These are phyloP conservation scores for Zasmidium cellare DNA, from an alignment of 2,329 filamentous ascomycete species.

Conservation along the genomic window DNA sequence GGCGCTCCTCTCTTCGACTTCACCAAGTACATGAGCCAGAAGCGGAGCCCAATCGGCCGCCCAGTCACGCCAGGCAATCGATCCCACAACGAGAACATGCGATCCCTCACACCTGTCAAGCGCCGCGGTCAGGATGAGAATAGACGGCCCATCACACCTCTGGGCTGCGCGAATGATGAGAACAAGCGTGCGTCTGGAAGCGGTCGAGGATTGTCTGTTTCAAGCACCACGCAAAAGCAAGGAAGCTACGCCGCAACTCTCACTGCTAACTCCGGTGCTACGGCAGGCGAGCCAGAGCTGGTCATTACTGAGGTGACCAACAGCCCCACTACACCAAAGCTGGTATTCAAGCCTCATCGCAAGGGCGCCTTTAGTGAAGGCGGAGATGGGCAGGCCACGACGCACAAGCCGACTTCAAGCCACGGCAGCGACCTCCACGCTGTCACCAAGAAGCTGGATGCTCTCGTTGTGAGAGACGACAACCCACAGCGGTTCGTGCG, in stretches of 20 bases:
- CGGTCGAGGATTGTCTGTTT: background rate
- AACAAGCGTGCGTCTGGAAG: background rate
- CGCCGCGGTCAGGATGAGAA: background rate
- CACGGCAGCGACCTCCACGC: conserved; percentile 4
- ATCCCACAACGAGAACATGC: background rate
- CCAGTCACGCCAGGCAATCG: conserved; percentile 8
- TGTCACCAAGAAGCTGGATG: conserved; percentile 27
- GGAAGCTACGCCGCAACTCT: conserved; percentile 32
- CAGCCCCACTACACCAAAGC: conserved; percentile 27
- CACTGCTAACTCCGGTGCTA: conserved; percentile 16
- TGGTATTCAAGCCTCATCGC: conserved; percentile 33
- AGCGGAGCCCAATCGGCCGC: background rate
- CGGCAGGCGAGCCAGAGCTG: conserved; percentile 23
- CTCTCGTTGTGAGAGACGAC: conserved; percentile 19
- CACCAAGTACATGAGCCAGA: conserved; percentile 2
- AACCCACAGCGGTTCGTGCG: conserved; percentile 25
- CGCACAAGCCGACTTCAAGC: background rate
- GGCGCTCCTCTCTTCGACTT: conserved; percentile 16
- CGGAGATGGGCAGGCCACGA: conserved; percentile 23
- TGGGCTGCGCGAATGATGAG: background rate
- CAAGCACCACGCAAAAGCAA: conserved; percentile 4
- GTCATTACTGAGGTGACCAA: conserved; percentile 32
- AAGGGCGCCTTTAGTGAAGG: conserved; percentile 33
- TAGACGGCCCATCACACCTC: background rate
- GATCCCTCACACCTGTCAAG: background rate